These are phyloP conservation scores for Elaeagnus macrophylla DNA, from an alignment of 306 rosid species.

Conservation along the genomic window DNA sequence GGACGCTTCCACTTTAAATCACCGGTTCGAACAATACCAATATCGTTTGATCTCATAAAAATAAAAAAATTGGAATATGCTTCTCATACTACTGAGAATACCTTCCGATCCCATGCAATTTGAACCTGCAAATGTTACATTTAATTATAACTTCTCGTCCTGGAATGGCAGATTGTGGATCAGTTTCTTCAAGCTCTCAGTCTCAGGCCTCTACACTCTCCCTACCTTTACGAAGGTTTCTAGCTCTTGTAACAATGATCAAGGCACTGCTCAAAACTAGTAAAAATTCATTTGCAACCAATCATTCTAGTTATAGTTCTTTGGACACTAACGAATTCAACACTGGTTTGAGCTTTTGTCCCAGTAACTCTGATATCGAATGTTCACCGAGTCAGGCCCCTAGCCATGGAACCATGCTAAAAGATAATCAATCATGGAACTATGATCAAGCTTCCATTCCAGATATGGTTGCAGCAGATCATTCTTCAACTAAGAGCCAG, in stretches of 20 bases:
- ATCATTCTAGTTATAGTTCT: slow-evolving; percentile 45
- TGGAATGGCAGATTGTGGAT: slow-evolving; percentile 39
- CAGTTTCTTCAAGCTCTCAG: slow-evolving; percentile 38
- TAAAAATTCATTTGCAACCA: slow-evolving; percentile 22
- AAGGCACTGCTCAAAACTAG: slow-evolving; percentile 34
- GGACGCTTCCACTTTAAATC: too few relatives aligned
- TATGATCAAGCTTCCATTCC: slow-evolving; percentile 38
- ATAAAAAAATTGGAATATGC: too few relatives aligned
- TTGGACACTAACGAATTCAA: slow-evolving; percentile 38
- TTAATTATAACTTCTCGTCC: slow-evolving; percentile 11
- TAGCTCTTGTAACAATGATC: slow-evolving; percentile 67
- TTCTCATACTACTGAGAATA: too few relatives aligned
- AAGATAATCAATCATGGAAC: slow-evolving; percentile 39
- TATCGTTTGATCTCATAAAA: too few relatives aligned
- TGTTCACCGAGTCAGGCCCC: slow-evolving; percentile 32
- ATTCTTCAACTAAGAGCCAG: slow-evolving; percentile 46
- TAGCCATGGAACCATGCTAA: slow-evolving; percentile 39
- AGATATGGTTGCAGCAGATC: slow-evolving; percentile 22
- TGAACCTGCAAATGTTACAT: slow-evolving; percentile 7
- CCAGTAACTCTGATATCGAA: slow-evolving; percentile 34
- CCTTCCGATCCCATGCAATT: too few relatives aligned
- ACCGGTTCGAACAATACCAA: too few relatives aligned
- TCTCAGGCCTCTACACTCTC: slow-evolving; percentile 37
- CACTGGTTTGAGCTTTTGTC: slow-evolving; percentile 28
- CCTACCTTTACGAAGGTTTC: slow-evolving; percentile 60